These are phyloP conservation scores for Castanea sativa DNA, from an alignment of 306 rosid genomes.

Conservation along the genomic window DNA sequence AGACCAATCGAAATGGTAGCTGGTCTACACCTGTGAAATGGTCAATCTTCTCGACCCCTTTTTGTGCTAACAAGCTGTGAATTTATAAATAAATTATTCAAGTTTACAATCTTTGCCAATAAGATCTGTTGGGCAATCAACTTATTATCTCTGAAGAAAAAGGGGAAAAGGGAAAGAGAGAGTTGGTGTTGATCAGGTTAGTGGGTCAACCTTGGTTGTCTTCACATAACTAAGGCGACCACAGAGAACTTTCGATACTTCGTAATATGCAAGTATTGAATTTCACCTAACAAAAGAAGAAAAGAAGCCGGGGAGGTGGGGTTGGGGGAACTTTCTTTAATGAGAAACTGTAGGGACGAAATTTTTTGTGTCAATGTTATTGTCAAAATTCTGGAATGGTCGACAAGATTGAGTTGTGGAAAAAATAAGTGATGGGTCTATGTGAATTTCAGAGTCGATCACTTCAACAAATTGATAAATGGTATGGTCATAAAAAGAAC, in stretches of 20 bases:
- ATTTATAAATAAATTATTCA: background rate
- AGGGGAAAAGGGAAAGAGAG: background rate
- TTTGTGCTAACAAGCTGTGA: background rate
- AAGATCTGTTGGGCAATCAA: background rate
- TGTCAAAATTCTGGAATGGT: no score
- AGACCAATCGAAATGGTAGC: background rate
- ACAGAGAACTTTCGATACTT: background rate
- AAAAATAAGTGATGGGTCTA: no score
- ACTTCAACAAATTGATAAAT: no score
- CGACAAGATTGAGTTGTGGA: no score
- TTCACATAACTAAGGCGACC: conserved; percentile 5
- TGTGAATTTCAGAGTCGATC: no score
- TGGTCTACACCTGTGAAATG: background rate
- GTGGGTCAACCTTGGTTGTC: background rate
- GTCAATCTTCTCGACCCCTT: background rate
- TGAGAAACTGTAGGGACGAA: no score
- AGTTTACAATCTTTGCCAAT: background rate
- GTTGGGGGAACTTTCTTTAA: background rate
- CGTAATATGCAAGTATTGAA: background rate
- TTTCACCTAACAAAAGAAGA: conserved; percentile 13
- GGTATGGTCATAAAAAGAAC: no score
- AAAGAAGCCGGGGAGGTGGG: background rate
- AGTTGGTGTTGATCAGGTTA: background rate
- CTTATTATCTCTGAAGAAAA: background rate
- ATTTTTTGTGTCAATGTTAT: no score